Evolutionary conservation across 805 yeast species (phyloP), one percentile per base, ranked within the genome.

Genomic region (Saccharomycopsis fibuligera): DNA sequence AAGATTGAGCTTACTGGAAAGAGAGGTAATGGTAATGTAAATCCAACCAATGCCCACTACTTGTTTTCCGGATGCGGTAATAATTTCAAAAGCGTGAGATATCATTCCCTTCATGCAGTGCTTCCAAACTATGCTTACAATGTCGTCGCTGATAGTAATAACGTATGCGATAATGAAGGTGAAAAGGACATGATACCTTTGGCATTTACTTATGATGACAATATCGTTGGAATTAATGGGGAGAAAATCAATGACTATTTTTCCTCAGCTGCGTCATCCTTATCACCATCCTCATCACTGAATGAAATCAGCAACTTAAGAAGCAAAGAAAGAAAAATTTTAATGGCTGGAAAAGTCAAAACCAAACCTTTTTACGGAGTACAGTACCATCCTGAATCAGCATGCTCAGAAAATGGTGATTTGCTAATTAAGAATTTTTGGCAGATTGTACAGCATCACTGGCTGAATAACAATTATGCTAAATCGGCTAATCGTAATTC

Each of bases 351-450:
- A 0, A 74, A 68, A 59, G 90, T 86, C 58, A 56, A 43, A 0
- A 17, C 33, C 0, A 64, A 67, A 19, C 97, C 97, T 0, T 85
- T 84, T 68, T 91, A 72, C 62, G 99, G 96, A 0, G 97, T 93
- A 2, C 99, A 93, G 60, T 95, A 90, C 60, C 99, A 93, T 60
- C 99, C 99, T 0, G 99, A 93, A 60, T 88, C 96, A 1, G 79
- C 91, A 35, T 87, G 96, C 57, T 88, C 97, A 0, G 68, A 72
- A 12, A 57, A 67, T 41, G 99, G 99, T 1, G 70, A 60, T 2
- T 58, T 62, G 9, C 62, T 93, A 45, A 63, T 90, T 3, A 54
- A 57, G 8, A 86, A 85, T 60, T 91, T 91, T 61, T 78, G 83
- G 72, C 27, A 39, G 0, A 50, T 76, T 37, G 29, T 41, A 8